phyloP scores from a whole-genome alignment of 257 asterid genomes.

The Asclepias syriaca region DNA sequence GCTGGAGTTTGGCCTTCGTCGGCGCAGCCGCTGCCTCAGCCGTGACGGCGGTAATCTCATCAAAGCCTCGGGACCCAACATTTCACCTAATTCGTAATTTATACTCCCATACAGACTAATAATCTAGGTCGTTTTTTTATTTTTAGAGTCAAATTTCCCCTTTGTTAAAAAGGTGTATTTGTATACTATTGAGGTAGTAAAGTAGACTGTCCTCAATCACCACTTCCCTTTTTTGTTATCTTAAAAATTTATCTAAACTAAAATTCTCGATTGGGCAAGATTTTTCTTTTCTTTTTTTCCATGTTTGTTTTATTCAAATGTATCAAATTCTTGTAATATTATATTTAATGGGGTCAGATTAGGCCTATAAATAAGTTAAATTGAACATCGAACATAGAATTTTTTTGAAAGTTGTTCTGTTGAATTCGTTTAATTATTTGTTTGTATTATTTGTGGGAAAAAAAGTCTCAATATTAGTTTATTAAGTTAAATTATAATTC shows the following conservation, averaged over 20 bases:
- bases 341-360: too few species aligned
- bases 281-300: background rate
- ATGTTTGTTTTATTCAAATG: background rate
- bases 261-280: background rate
- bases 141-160: background rate
- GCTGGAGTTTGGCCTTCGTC: conserved; percentile 78
- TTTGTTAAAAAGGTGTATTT: background rate
- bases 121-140: background rate
- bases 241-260: background rate
- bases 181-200: background rate
- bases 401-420: too few species aligned
- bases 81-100: conserved; percentile 33
- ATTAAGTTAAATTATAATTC: too few species aligned
- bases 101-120: background rate
- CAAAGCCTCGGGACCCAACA: conserved; percentile 74
- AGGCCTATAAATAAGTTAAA: too few species aligned
- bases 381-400: too few species aligned
- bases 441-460: too few species aligned
- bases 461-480: too few species aligned
- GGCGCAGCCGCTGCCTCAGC: conserved; percentile 78
- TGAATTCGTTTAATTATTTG: too few species aligned
- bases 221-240: background rate
- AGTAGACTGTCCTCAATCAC: background rate
- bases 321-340: too few species aligned
- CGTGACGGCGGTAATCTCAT: conserved; percentile 32